phyloP scores from a whole-genome alignment of 495 filamentous ascomycete genomes.

The Aspergillus bertholletiae region DNA sequence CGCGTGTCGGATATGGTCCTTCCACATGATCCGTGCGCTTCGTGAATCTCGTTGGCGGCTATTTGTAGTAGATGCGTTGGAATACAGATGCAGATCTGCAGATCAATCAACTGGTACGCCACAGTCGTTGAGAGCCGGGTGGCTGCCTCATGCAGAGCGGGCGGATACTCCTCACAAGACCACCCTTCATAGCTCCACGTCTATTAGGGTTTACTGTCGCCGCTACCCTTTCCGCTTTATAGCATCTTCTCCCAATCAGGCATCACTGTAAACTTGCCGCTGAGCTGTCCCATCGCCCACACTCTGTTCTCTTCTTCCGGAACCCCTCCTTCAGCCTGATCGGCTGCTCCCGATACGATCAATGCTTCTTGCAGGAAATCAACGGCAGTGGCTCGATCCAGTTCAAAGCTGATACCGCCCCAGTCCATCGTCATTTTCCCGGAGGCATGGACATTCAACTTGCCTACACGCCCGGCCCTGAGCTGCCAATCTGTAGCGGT shows the following conservation, averaged over 20 bases:
- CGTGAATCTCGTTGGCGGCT: background rate
- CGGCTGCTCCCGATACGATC: slow-evolving; percentile 33
- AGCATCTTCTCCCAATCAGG: slow-evolving; percentile 49
- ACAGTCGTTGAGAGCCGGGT: background rate
- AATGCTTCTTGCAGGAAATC: slow-evolving; percentile 46
- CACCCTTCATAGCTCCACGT: background rate
- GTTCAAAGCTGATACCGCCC: slow-evolving; percentile 47
- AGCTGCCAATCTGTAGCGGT: slow-evolving; percentile 42
- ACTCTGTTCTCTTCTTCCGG: slow-evolving; percentile 30
- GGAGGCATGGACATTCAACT: slow-evolving; percentile 51
- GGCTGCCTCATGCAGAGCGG: background rate
- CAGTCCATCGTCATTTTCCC: slow-evolving; percentile 46
- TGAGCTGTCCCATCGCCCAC: slow-evolving; percentile 50
- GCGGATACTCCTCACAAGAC: background rate
- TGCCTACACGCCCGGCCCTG: slow-evolving; percentile 54
- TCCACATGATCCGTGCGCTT: background rate
- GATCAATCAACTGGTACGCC: background rate
- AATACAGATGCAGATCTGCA: background rate
- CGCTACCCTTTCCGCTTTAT: slow-evolving; percentile 13
- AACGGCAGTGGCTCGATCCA: slow-evolving; percentile 40
- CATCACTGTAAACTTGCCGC: slow-evolving; percentile 46
- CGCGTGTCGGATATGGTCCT: background rate
- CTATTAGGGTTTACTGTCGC: background rate
- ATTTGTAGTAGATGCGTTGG: background rate
- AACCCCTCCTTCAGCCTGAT: slow-evolving; percentile 20